These are phyloP conservation scores for Puccinia sorghi DNA, from an alignment of 1,284 basidiomycete genomes.

Conservation along the genomic window DNA sequence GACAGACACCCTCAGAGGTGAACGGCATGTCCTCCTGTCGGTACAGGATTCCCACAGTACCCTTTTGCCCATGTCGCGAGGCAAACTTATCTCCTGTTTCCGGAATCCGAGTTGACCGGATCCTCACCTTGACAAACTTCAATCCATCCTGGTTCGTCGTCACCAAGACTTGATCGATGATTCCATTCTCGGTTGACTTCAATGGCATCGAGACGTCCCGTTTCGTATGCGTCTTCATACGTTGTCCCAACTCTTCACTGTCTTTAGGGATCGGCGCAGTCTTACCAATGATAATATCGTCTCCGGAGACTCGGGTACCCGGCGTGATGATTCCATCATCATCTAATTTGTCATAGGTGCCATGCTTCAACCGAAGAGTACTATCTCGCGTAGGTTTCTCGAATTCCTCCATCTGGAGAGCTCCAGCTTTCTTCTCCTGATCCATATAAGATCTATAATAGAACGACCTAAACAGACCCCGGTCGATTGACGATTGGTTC, in stretches of 20 bases:
- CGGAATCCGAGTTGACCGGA: constrained; percentile 90
- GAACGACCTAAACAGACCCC: constrained; percentile 95
- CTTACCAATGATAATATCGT: constrained; percentile 99
- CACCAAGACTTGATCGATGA: constrained; percentile 94
- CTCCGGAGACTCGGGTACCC: constrained; percentile 89
- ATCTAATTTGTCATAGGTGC: constrained; percentile 97
- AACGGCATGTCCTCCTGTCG: constrained; percentile 99
- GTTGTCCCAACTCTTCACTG: constrained; percentile 93
- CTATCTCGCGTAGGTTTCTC: constrained; percentile 93
- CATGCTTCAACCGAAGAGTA: constrained; percentile 94
- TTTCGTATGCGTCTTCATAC: constrained; percentile 82
- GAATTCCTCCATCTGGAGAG: constrained; percentile 90
- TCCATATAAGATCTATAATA: constrained; percentile 98
- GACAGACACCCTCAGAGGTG: constrained; percentile 90
- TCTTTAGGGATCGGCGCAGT: constrained; percentile 95
- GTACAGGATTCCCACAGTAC: constrained; percentile 98
- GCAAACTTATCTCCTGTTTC: constrained; percentile 99
- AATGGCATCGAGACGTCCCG: constrained; percentile 95
- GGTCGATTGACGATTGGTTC: constrained; percentile 98
- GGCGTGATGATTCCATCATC: constrained; percentile 93
- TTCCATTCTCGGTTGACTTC: constrained; percentile 96
- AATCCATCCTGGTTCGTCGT: constrained; percentile 94
- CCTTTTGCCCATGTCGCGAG: constrained; percentile 98
- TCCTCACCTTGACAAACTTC: constrained; percentile 98
- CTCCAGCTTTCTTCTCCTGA: constrained; percentile 93